Base-by-base conservation (phyloP, 257 asterid species). In the Solanum medicagineum region DNA sequence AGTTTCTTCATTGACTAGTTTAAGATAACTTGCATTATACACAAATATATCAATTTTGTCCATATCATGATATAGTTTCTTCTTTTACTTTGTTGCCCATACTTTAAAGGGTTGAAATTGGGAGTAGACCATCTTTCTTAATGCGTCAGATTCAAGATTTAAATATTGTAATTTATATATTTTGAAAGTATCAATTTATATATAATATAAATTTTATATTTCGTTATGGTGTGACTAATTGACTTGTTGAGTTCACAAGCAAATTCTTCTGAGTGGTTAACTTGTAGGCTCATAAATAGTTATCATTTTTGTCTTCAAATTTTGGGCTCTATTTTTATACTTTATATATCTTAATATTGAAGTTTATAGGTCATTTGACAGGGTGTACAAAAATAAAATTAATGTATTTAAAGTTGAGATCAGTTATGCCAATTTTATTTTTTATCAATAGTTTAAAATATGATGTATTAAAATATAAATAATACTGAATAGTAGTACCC, bases 171-270 rank as follows among this genome's bases (percentile, higher is more conserved):
- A 6, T 3, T 19, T 57, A 19, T 17, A 20, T 7, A 15, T 6
- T 3, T 36, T 16, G 7, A 68, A 68, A 32, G 36, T 32, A 32
- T 32, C 36, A 32, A 32, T 32, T 32, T 32, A 32, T 32, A 32
- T 32, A 32, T 32, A 32, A 32, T 32, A 32, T 32, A 32, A 32
- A 32, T 32, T 32, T 32, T 32, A 32, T 32, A 32, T 40, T 70
- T 68, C 22, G 7, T 70, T 70, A 19, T 70, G 29, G 54, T 36
- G 54, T 16, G 5, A 70, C 70, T 1, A 62, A 22, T 70, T 70
- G 79, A 40, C 53, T 70, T 8, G 29, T 70, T 19, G 79, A 70
- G 53, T 70, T 70, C 79, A 70, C 79, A 70, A 40, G 79, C 53
- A 40, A 68, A 70, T 16, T 36, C 3, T 8, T 69, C 51, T 40